These are phyloP conservation scores for Beauveria varroae DNA, from an alignment of 2,329 filamentous ascomycete genomes.

Conservation along the genomic window DNA sequence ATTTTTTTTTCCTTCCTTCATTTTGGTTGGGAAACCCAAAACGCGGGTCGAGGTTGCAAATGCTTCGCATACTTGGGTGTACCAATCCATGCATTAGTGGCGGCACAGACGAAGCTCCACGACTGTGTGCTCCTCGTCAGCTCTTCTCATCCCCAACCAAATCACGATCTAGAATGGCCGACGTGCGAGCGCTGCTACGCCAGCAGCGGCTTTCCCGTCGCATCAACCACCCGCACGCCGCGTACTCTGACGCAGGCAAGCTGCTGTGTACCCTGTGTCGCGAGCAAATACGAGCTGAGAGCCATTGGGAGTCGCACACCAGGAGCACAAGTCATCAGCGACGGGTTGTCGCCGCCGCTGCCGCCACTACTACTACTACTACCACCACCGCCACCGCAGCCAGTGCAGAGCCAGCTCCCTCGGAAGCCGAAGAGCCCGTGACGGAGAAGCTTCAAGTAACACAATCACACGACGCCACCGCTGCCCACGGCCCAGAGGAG, in stretches of 20 bases:
- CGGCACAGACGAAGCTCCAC: slow-evolving; percentile 3
- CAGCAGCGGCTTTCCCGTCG: slow-evolving; percentile 68
- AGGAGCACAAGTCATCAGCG: slow-evolving; percentile 38
- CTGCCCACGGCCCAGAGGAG: not conserved
- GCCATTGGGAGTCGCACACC: slow-evolving; percentile 59
- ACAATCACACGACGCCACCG: slow-evolving; percentile 18
- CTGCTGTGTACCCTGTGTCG: slow-evolving; percentile 62
- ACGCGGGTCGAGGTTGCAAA: not conserved
- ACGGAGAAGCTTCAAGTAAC: not conserved
- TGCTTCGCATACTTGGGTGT: slow-evolving; percentile 10
- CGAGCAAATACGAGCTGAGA: slow-evolving; percentile 56
- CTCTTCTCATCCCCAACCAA: slow-evolving; percentile 3
- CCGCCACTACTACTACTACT: not conserved
- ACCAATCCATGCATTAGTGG: slow-evolving; percentile 8
- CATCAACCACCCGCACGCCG: slow-evolving; percentile 61
- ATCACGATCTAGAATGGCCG: slow-evolving; percentile 50
- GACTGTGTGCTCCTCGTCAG: not conserved
- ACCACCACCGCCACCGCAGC: slow-evolving; percentile 17
- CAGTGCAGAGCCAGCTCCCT: not conserved
- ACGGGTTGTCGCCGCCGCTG: slow-evolving; percentile 16
- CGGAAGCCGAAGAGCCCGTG: not conserved
- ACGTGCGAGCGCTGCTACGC: slow-evolving; percentile 72
- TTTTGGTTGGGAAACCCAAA: not conserved
- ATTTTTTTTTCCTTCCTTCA: not conserved
- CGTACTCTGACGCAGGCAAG: slow-evolving; percentile 60